These are phyloP conservation scores for Irpex rosettiformis DNA, from an alignment of 1,284 basidiomycete genomes.

Conservation along the genomic window DNA sequence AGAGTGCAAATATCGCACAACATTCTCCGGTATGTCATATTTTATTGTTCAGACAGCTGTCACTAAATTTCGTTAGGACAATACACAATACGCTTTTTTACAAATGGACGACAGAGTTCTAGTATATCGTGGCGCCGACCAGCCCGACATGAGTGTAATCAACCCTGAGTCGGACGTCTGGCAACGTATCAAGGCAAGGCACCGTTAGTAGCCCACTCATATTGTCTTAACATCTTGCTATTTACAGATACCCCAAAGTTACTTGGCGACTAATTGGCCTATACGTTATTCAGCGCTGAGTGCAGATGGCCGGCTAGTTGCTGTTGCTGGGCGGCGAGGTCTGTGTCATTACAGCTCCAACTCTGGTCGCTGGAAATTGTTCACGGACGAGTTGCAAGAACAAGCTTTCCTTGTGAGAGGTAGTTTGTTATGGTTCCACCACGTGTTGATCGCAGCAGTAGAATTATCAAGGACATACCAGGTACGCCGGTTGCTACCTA, in stretches of 20 bases:
- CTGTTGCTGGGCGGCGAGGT: slow-evolving; percentile 89
- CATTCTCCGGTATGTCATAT: slow-evolving; percentile 73
- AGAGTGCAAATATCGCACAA: slow-evolving; percentile 90
- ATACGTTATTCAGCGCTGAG: slow-evolving; percentile 92
- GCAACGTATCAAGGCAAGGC: slow-evolving; percentile 79
- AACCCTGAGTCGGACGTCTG: slow-evolving; percentile 99
- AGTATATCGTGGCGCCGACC: slow-evolving; percentile 96
- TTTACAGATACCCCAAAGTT: slow-evolving; percentile 78
- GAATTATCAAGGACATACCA: slow-evolving; percentile 80
- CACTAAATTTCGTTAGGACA: slow-evolving; percentile 54
- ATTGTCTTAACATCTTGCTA: background rate
- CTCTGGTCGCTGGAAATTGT: slow-evolving; percentile 95
- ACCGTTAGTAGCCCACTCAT: background rate
- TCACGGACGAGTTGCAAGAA: slow-evolving; percentile 83
- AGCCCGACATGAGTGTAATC: slow-evolving; percentile 97
- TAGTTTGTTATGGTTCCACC: slow-evolving; percentile 95
- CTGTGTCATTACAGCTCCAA: slow-evolving; percentile 92
- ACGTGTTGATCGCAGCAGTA: slow-evolving; percentile 89
- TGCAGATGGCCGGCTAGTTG: slow-evolving; percentile 87
- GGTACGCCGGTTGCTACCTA: slow-evolving; percentile 38
- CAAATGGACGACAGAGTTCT: slow-evolving; percentile 94
- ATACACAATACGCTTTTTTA: slow-evolving; percentile 91
- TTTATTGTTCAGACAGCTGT: background rate
- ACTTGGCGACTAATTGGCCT: slow-evolving; percentile 92
- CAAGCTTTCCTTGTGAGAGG: slow-evolving; percentile 87